A percentile compares a stretch with the other conserved stretches of the same genome.
These are phyloP conservation scores for Ajuga reptans DNA, from an alignment of 305 asterid genomes.

Conservation along the genomic window DNA sequence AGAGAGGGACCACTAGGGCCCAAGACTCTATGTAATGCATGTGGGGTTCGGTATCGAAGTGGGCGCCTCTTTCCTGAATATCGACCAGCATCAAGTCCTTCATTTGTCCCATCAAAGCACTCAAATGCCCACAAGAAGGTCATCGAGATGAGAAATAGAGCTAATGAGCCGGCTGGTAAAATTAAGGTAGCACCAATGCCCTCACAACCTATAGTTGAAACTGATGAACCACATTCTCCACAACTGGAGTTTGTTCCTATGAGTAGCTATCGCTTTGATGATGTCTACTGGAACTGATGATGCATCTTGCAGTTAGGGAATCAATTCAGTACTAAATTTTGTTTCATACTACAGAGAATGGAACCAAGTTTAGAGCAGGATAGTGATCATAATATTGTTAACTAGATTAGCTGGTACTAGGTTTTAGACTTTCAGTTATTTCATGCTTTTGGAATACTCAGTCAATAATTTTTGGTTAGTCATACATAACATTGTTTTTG, in stretches of 20 bases:
- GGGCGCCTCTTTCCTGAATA: conserved; percentile 66
- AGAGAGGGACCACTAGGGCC: conserved; percentile 67
- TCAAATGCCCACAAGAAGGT: conserved; percentile 64
- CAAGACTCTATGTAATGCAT: conserved; percentile 63
- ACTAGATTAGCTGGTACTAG: background rate
- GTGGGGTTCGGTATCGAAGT: conserved; percentile 60
- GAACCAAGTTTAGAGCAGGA: conserved; percentile 23
- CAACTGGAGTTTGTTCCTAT: conserved; percentile 34
- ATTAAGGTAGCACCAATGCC: conserved; percentile 29
- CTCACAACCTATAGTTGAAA: conserved; percentile 22
- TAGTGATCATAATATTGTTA: background rate
- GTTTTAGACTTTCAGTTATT: background rate
- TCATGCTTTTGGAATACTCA: conserved; percentile 2
- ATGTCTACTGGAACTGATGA: conserved; percentile 27
- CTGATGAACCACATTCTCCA: conserved; percentile 27
- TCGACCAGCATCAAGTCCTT: conserved; percentile 65
- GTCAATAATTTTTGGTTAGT: background rate
- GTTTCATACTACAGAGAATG: conserved; percentile 23
- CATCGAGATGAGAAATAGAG: conserved; percentile 47
- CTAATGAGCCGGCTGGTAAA: background rate
- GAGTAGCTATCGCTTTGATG: conserved; percentile 37
- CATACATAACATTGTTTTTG: background rate
- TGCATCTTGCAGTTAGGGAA: conserved; percentile 22
- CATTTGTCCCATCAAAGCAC: conserved; percentile 48
- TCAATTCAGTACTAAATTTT: conserved; percentile 21